These are phyloP conservation scores for Colletotrichum liaoningense DNA, from an alignment of 2,329 filamentous ascomycete species.

Conservation along the genomic window DNA sequence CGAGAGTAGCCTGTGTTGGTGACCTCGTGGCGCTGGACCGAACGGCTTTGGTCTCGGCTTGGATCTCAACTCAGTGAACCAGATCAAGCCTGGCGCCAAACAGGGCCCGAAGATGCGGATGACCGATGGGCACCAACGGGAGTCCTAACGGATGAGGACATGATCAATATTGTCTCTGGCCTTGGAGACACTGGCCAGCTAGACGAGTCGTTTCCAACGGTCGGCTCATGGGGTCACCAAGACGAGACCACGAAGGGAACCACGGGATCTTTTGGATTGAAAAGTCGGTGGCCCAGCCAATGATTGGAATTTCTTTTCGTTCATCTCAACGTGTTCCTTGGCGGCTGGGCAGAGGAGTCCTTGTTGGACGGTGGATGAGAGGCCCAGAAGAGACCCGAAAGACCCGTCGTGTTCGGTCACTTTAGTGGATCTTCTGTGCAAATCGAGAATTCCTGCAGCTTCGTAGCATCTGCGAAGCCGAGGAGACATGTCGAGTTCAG, in stretches of 20 bases:
- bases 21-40: conserved; percentile 20
- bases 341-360: conserved; percentile 25
- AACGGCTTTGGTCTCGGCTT: not conserved
- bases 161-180: not conserved
- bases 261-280: not conserved
- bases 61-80: not conserved
- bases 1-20: not conserved
- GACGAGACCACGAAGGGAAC: conserved; percentile 1
- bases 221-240: not conserved
- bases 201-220: conserved; percentile 6
- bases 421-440: conserved; percentile 1
- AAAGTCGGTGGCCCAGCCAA: conserved; percentile 20
- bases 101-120: not conserved
- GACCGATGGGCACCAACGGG: conserved; percentile 1
- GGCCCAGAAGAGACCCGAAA: conserved; percentile 9
- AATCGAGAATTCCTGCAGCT: conserved; percentile 1
- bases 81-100: conserved; percentile 11
- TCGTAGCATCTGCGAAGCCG: conserved; percentile 19
- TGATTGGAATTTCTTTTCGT: conserved; percentile 1
- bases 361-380: conserved; percentile 6
- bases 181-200: conserved; percentile 1
- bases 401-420: not conserved
- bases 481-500: conserved; percentile 11
- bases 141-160: not conserved
- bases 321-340: conserved; percentile 20